Evolutionary conservation across 306 rosid species (phyloP).

Genomic region (Abrus pulchellus): DNA sequence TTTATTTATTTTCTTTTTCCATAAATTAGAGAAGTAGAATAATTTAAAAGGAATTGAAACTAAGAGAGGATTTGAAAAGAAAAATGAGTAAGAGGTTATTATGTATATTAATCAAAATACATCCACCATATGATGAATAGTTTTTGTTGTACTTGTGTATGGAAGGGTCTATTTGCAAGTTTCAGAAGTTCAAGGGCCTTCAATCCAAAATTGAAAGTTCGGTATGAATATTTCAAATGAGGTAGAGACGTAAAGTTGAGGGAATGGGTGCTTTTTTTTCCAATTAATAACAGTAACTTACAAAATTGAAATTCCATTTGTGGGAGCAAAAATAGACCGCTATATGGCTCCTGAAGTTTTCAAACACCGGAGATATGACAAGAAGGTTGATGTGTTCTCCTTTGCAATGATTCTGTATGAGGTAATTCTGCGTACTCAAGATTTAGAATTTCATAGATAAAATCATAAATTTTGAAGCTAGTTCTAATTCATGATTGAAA

Average conservation of each 20-base stretch:
- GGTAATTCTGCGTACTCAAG: conserved; percentile 61
- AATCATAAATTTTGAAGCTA: conserved; percentile 21
- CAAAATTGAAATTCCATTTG: conserved; percentile 33
- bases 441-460: conserved; percentile 23
- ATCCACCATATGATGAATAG: background rate
- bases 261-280: background rate
- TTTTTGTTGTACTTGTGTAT: background rate
- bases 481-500: conserved; percentile 39
- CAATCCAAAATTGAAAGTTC: conserved; percentile 17
- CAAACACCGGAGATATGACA: conserved; percentile 86
- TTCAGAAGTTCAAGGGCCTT: background rate
- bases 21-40: background rate
- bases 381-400: conserved; percentile 96
- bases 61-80: conserved; percentile 1
- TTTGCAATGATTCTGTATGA: conserved; percentile 93
- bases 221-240: conserved; percentile 23
- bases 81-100: background rate
- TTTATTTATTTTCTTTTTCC: background rate
- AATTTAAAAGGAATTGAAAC: background rate
- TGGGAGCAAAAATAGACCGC: conserved; percentile 68
- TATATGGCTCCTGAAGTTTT: conserved; percentile 99
- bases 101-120: background rate
- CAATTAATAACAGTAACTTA: background rate
- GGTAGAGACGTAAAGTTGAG: conserved; percentile 30
- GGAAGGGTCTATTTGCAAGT: background rate